These are phyloP conservation scores for Asterella californica DNA, from an alignment of 225 moss, liverwort and hornwort species.

Conservation along the genomic window DNA sequence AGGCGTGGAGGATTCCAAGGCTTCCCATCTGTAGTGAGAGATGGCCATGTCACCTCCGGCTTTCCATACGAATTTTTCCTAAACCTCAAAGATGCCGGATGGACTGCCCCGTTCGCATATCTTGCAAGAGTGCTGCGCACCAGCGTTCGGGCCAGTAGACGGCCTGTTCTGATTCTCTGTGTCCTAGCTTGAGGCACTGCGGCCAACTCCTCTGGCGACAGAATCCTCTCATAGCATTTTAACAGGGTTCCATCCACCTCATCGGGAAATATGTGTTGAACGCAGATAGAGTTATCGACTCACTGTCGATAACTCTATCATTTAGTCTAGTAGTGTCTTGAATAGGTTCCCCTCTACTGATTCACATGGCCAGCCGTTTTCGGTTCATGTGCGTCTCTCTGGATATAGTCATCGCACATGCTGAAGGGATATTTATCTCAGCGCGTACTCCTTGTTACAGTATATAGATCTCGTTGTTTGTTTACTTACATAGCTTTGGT, in stretches of 20 bases:
- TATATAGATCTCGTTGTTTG: too few relatives aligned
- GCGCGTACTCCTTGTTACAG: too few relatives aligned
- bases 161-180: constrained; percentile 49
- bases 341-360: too few relatives aligned
- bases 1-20: constrained; percentile 65
- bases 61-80: constrained; percentile 70
- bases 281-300: too few relatives aligned
- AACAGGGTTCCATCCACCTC: constrained; percentile 65
- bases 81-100: constrained; percentile 69
- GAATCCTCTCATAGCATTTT: constrained; percentile 55
- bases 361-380: too few relatives aligned
- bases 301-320: too few relatives aligned
- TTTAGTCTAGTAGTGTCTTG: too few relatives aligned
- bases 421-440: too few relatives aligned
- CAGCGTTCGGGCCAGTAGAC: constrained; percentile 70
- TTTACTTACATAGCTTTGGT: too few relatives aligned
- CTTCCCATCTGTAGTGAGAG: constrained; percentile 35
- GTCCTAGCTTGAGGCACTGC: constrained; percentile 49
- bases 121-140: constrained; percentile 88
- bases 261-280: constrained; percentile 83
- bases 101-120: constrained; percentile 66
- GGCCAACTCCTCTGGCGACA: constrained; percentile 62
- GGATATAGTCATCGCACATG: too few relatives aligned
- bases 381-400: too few relatives aligned
- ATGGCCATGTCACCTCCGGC: constrained; percentile 88